phyloP scores from a whole-genome alignment of 768 basidiomycete species.

The Inosperma sp. region DNA sequence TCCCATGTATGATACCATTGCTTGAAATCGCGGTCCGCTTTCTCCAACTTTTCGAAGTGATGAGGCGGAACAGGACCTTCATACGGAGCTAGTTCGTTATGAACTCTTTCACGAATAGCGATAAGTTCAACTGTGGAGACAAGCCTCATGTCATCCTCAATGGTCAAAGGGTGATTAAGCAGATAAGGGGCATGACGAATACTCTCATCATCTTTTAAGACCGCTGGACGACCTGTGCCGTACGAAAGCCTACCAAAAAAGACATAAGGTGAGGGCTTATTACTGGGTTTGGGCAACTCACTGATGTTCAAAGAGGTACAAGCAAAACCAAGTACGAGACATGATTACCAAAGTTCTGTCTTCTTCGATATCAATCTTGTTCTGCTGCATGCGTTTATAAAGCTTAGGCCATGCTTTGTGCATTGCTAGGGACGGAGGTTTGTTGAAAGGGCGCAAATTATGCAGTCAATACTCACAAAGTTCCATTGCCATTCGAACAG shows the following conservation, averaged over 20 bases:
- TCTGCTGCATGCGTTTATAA: constrained; percentile 68
- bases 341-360: constrained; percentile 80
- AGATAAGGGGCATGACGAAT: constrained; percentile 77
- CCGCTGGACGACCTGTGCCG: constrained; percentile 89
- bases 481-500: constrained; percentile 96
- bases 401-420: constrained; percentile 90
- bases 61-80: constrained; percentile 69
- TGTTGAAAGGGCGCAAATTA: not conserved
- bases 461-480: constrained; percentile 51
- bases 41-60: constrained; percentile 66
- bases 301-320: constrained; percentile 95
- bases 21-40: constrained; percentile 73
- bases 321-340: constrained; percentile 87
- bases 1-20: constrained; percentile 84
- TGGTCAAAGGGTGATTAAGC: constrained; percentile 80
- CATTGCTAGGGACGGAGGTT: constrained; percentile 52
- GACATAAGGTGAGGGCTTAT: not conserved
- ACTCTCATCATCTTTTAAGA: constrained; percentile 89
- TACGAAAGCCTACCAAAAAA: constrained; percentile 71
- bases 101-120: constrained; percentile 80
- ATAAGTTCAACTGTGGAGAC: constrained; percentile 94
- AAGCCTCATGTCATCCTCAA: constrained; percentile 91
- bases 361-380: constrained; percentile 50
- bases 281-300: constrained; percentile 36
- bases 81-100: constrained; percentile 75